Evolutionary conservation across 108 stramenopile genomes (phyloP), one percentile per base, ranked within the genome.

Genomic region (Halocafeteria seosinensis): DNA sequence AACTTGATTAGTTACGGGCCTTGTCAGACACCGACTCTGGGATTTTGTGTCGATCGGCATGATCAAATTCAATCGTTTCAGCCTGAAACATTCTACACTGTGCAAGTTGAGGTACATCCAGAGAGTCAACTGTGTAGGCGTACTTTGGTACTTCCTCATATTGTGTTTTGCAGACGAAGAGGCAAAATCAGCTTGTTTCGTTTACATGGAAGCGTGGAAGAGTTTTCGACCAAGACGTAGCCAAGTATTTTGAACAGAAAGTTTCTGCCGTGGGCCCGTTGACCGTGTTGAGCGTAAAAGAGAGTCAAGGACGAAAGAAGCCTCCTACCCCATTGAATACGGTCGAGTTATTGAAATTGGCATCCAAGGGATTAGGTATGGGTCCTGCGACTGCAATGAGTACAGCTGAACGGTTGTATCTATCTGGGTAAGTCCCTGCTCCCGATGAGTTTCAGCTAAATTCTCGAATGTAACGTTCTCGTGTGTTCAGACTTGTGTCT

Each of bases 11-110:
- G 78, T n/a, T 95, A 92, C 66, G 94, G 94, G 0, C 91, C 94
- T 3, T 95, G 94, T 68, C 95, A 95, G 65, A 90, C 91, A 3
- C 94, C 94, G 1, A 92, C 91, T 1, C 72, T 95, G 27, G 91
- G 91, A 8, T 95, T 95, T 64, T 84, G 87, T 53, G 94, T 91
- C 1, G 83, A 87, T 58, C 81, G 93, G 23, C 85, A 90, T 65
- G 71, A 88, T 62, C 81, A 88, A 50, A 95, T 92, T 50, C 85
- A 88, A 72, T 85, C 87, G n/a, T 95, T 95, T 74, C 81, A 85
- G 58, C 78, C 87, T 32, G 88, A 89, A 68, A 84, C 87, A 38
- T 96, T 91, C 80, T 72, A 89, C 90, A 85, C n/a, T 23, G 29
- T 58, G 29, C 37, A 11, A 38, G 60, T 6, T 37, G 29, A n/a